Evolutionary conservation across 2,329 filamentous ascomycete genomes (phyloP).

Genomic region (Fusarium sp.): DNA sequence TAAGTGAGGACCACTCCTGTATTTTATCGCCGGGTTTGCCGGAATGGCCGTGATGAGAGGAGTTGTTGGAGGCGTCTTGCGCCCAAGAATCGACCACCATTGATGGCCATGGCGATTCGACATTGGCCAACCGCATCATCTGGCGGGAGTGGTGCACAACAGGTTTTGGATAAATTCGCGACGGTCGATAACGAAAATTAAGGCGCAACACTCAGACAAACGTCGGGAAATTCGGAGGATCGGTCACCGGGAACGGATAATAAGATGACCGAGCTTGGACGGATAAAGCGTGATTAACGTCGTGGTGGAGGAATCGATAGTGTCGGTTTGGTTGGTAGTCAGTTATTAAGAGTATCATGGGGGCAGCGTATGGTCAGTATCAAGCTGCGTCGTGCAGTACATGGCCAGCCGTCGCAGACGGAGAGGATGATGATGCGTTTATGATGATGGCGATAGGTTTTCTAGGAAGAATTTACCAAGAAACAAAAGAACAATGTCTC

Average conservation of each 20-base stretch:
- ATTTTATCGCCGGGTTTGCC: conserved; percentile 59
- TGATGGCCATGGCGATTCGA: conserved; percentile 40
- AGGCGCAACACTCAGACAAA: conserved; percentile 13
- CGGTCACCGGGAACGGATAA: conserved; percentile 14
- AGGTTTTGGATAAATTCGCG: conserved; percentile 26
- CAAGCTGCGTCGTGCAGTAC: conserved; percentile 29
- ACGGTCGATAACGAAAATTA: conserved; percentile 4
- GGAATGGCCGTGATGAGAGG: conserved; percentile 31
- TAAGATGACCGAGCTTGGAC: conserved; percentile 24
- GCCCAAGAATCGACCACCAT: conserved; percentile 30
- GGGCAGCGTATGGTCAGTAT: conserved; percentile 37
- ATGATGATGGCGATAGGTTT: neutral
- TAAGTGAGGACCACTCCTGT: conserved; percentile 88
- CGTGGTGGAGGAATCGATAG: conserved; percentile 26
- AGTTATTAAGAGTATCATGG: conserved; percentile 34
- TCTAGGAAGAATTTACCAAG: neutral
- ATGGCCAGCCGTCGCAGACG: conserved; percentile 40
- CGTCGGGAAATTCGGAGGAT: conserved; percentile 7
- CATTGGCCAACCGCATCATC: conserved; percentile 42
- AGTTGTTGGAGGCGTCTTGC: conserved; percentile 18
- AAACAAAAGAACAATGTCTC: conserved; percentile 18
- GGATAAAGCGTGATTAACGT: conserved; percentile 27
- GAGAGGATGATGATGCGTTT: neutral
- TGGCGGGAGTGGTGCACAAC: conserved; percentile 29
- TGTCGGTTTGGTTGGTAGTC: conserved; percentile 21